Conservation (phyloP, 768 basidiomycete species). For the Agrocybe chaxingu region DNA sequence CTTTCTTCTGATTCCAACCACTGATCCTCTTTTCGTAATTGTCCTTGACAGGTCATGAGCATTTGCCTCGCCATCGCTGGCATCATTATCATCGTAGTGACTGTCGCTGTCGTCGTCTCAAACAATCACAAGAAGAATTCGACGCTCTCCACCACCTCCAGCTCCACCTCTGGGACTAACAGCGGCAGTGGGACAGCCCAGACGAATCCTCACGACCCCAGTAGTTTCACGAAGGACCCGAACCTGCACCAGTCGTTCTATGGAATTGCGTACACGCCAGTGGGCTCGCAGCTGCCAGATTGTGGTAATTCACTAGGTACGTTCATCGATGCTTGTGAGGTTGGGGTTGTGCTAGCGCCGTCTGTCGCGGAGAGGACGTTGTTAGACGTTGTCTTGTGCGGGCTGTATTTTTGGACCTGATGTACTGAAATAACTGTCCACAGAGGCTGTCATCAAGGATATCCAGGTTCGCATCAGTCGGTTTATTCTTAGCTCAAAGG, state of each 20-base stretch:
- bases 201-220: slow-evolving; percentile 63
- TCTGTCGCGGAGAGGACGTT: neutral
- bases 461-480: slow-evolving; percentile 48
- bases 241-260: slow-evolving; percentile 75
- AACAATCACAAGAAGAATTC: slow-evolving; percentile 29
- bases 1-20: neutral
- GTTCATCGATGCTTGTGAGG: slow-evolving; percentile 12
- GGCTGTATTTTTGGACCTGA: too few relatives aligned
- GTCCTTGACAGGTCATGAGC: slow-evolving; percentile 42
- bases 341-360: neutral
- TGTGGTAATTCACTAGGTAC: slow-evolving; percentile 55
- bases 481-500: slow-evolving; percentile 1
- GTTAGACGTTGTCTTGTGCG: too few relatives aligned
- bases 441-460: slow-evolving; percentile 60
- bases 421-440: slow-evolving; percentile 10
- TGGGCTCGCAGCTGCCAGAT: slow-evolving; percentile 63
- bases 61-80: slow-evolving; percentile 31
- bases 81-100: slow-evolving; percentile 47
- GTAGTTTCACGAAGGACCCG: slow-evolving; percentile 68
- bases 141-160: slow-evolving; percentile 11
- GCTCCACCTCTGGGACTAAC: slow-evolving; percentile 1
- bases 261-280: slow-evolving; percentile 85
- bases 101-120: slow-evolving; percentile 57
- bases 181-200: slow-evolving; percentile 15
- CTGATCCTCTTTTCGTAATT: neutral